These are phyloP conservation scores for Panicum hallii DNA, from an alignment of 202 grass and related monocot genomes.

Conservation along the genomic window DNA sequence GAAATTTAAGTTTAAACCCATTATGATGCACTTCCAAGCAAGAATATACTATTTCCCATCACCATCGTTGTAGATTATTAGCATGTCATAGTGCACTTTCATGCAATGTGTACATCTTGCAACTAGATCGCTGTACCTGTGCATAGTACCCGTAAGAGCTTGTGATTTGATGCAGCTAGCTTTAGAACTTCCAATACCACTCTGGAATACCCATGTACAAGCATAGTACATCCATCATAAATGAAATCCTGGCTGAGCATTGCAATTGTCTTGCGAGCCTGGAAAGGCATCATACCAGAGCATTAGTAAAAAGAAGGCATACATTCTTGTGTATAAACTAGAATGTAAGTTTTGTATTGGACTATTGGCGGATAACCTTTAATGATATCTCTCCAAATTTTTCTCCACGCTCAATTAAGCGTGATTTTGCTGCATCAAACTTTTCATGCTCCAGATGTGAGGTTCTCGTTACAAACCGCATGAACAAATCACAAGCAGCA, in stretches of 20 bases:
- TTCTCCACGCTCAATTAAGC: constrained; percentile 91
- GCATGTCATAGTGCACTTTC: neutral
- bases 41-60: constrained; percentile 16
- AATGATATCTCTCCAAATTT: constrained; percentile 98
- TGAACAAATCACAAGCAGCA: constrained; percentile 95
- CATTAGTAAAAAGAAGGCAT: constrained; percentile 19
- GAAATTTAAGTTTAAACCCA: constrained; percentile 7
- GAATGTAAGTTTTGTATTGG: neutral
- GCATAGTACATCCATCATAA: constrained; percentile 84
- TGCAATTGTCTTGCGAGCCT: constrained; percentile 98
- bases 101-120: neutral
- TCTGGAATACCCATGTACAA: constrained; percentile 93
- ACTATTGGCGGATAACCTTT: constrained; percentile 60
- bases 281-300: constrained; percentile 1
- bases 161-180: constrained; percentile 82
- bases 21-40: constrained; percentile 28
- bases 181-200: constrained; percentile 94
- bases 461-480: constrained; percentile 94
- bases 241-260: constrained; percentile 98
- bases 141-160: constrained; percentile 88
- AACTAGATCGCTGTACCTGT: constrained; percentile 61
- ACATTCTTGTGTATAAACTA: constrained; percentile 25
- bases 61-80: neutral
- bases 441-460: constrained; percentile 95
- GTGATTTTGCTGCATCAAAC: constrained; percentile 89